A percentile compares a stretch with the other conserved stretches of the same genome.
Evolutionary conservation across 225 moss, liverwort and hornwort species (phyloP).

Genomic region (Sphagnum tenellum): DNA sequence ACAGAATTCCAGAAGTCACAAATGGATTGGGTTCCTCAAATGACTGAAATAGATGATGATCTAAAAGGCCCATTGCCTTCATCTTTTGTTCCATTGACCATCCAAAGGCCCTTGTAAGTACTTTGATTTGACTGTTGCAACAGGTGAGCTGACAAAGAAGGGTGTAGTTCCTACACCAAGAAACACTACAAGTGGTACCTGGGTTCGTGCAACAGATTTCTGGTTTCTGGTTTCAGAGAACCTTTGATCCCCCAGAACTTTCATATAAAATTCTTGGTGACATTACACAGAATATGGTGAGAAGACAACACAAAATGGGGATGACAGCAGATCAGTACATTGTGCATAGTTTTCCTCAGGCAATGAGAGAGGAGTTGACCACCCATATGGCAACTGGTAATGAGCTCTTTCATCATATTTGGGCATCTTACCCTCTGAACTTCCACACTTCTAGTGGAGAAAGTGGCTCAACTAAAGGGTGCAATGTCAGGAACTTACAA

Average conservation of each 20-base stretch:
- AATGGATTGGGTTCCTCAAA: too few species aligned
- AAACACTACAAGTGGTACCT: slow-evolving; percentile 32
- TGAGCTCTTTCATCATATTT: slow-evolving; percentile 94
- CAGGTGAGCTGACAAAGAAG: slow-evolving; percentile 14
- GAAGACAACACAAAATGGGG: slow-evolving; percentile 52
- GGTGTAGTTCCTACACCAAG: slow-evolving; percentile 8
- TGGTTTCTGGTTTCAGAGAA: slow-evolving; percentile 22
- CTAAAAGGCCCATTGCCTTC: slow-evolving; percentile 59
- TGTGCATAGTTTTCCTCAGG: slow-evolving; percentile 68
- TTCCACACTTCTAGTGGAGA: slow-evolving; percentile 39
- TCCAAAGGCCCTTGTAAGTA: slow-evolving; percentile 89
- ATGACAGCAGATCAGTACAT: slow-evolving; percentile 67
- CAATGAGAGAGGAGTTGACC: slow-evolving; percentile 57
- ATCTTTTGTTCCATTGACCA: slow-evolving; percentile 66
- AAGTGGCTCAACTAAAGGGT: slow-evolving; percentile 71
- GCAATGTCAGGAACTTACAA: slow-evolving; percentile 71
- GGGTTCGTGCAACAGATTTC: slow-evolving; percentile 52
- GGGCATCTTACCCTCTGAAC: slow-evolving; percentile 79
- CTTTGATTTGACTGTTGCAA: slow-evolving; percentile 38
- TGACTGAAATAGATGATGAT: slow-evolving; percentile 94
- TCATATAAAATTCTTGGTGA: slow-evolving; percentile 71
- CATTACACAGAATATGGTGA: slow-evolving; percentile 65
- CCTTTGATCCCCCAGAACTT: slow-evolving; percentile 41
- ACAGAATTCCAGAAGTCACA: too few species aligned
- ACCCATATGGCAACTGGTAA: slow-evolving; percentile 67